Conservation (phyloP, 225 moss, liverwort and hornwort species). For the Bryoerythrophyllum caledonicum region DNA sequence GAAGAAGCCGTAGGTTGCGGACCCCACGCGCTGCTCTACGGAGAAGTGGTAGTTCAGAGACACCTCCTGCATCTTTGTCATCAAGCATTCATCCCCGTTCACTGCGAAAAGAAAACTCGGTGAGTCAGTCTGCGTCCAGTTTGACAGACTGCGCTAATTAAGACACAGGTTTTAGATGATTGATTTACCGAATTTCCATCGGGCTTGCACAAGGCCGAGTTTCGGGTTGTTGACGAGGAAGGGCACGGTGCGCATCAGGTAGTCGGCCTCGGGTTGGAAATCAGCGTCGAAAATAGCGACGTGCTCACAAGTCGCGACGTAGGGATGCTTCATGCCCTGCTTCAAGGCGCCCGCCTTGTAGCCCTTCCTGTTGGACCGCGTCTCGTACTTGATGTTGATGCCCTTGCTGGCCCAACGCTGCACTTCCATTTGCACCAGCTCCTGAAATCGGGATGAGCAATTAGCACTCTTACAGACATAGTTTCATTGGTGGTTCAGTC, state of each 20-base stretch:
- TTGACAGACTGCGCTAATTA: no score
- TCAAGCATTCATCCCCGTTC: constrained; percentile 79
- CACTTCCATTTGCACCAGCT: constrained; percentile 73
- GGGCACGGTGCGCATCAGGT: constrained; percentile 64
- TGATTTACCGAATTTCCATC: constrained; percentile 70
- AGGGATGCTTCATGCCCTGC: constrained; percentile 73
- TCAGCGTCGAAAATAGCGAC: constrained; percentile 85
- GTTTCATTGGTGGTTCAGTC: no score
- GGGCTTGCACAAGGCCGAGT: constrained; percentile 69
- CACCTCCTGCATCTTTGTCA: constrained; percentile 94
- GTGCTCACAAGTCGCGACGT: constrained; percentile 63
- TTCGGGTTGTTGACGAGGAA: constrained; percentile 69
- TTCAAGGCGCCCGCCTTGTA: constrained; percentile 80
- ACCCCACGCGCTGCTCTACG: constrained; percentile 76
- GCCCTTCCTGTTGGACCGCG: constrained; percentile 61
- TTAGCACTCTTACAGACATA: no score
- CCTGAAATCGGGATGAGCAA: constrained; percentile 26
- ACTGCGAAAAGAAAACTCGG: constrained; percentile 40
- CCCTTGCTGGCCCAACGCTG: constrained; percentile 87
- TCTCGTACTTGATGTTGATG: constrained; percentile 85
- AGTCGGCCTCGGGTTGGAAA: constrained; percentile 82
- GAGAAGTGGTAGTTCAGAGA: constrained; percentile 81
- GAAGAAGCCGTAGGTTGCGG: constrained; percentile 70
- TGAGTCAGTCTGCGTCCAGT: no score
- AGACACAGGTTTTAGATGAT: background rate